Base-by-base conservation (phyloP, 805 yeast genomes). In the Priceomyces haplophilus region DNA sequence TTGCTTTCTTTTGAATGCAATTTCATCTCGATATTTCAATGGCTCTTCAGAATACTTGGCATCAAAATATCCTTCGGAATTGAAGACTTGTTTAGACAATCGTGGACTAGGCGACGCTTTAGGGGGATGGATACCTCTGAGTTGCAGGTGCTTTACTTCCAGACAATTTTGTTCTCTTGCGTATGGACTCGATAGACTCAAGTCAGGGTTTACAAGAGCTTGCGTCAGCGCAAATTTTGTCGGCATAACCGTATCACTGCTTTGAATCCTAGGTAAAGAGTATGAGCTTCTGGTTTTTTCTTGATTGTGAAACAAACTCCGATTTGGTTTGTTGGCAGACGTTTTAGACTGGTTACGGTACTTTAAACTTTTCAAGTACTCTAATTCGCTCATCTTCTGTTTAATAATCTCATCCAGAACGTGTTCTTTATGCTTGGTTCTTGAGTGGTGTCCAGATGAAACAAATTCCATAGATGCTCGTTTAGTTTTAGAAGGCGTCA, bases 1-100 rank as follows among this genome's bases (percentile, higher is more conserved):
- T 49, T 65, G 71, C 33, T 63, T 69, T 42, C 64, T 60, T 48
- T 64, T 67, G 31, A 52, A 50, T 2, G 62, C 54, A 25, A 69
- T 58, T 31, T 64, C 71, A 34, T 64, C 62, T 17, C 53, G 51
- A 15, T 56, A 59, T 35, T 49, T 53, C 10, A 42, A 12, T n/a
- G 24, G 29, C 17, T 37, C 44, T 1, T 38, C 42, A 11, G n/a
- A 40, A 37, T 37, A 23, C 36, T 33, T 37, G 15, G 19, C 33
- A 11, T 30, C 27, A 27, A 21, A 13, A 34, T 34, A 25, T 13
- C 24, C 37, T 34, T 34, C 37, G 10, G 37, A 34, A 12, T 21
- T 34, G 37, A 34, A 34, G 11, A 19, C 37, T 19, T 34, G 37
- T 13, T 21, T 34, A 5, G 37, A 16, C 3, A 34, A 16, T 6